Evolutionary conservation across 768 basidiomycete genomes (phyloP).

Genomic region (Hortiboletus flavorubellus): DNA sequence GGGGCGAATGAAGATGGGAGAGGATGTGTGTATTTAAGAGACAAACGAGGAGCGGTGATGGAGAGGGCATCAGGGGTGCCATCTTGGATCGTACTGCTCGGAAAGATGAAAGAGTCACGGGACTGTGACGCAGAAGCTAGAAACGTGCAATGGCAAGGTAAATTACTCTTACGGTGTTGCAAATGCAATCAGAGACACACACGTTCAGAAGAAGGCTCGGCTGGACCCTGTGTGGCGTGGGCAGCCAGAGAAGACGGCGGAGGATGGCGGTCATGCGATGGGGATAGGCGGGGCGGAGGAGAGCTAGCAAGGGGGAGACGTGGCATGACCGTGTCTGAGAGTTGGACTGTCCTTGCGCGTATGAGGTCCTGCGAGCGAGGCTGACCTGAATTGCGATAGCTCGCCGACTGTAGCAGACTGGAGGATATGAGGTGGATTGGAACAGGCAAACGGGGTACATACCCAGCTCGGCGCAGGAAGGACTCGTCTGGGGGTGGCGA

Average conservation of each 20-base stretch:
- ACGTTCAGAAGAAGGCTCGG: slow-evolving; percentile 25
- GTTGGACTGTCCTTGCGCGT: slow-evolving; percentile 60
- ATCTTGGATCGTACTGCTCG: slow-evolving; percentile 23
- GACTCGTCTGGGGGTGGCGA: slow-evolving; percentile 36
- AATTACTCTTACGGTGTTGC: slow-evolving; percentile 11
- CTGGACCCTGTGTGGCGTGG: slow-evolving; percentile 17
- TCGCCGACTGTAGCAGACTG: slow-evolving; percentile 57
- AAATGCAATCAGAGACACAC: slow-evolving; percentile 12
- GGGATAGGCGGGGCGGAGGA: background rate
- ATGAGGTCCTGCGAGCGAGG: slow-evolving; percentile 63
- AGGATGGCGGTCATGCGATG: background rate
- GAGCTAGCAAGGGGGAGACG: background rate
- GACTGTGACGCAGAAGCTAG: slow-evolving; percentile 22
- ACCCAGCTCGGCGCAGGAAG: slow-evolving; percentile 55
- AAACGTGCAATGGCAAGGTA: slow-evolving; percentile 21
- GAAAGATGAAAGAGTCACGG: slow-evolving; percentile 41
- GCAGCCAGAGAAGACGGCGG: slow-evolving; percentile 1
- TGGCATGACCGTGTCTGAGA: slow-evolving; percentile 48
- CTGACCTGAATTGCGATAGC: slow-evolving; percentile 31
- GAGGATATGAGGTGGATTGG: background rate
- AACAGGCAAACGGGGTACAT: slow-evolving; percentile 22
- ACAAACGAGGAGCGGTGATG: slow-evolving; percentile 5
- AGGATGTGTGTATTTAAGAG: slow-evolving; percentile 16
- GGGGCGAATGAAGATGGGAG: slow-evolving; percentile 26
- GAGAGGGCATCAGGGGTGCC: slow-evolving; percentile 24